Evolutionary conservation across 2,329 filamentous ascomycete species (phyloP).

Genomic region (Coniella lustricola): DNA sequence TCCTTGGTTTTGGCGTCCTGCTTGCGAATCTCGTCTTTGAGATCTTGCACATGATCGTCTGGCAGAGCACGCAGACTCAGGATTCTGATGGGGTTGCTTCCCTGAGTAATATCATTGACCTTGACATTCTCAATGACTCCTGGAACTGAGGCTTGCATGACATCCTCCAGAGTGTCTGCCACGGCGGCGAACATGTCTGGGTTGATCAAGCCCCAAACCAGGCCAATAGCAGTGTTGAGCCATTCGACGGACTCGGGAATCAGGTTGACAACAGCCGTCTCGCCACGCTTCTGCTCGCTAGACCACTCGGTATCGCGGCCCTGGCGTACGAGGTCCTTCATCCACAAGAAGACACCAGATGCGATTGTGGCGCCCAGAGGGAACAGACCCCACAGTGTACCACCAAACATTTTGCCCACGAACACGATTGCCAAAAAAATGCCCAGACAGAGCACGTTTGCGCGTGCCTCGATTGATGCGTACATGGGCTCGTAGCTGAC

Average conservation of each 20-base stretch:
- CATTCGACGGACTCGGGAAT: constrained; percentile 91
- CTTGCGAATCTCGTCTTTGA: constrained; percentile 74
- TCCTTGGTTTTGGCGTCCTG: constrained; percentile 77
- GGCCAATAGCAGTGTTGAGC: constrained; percentile 83
- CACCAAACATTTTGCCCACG: constrained; percentile 73
- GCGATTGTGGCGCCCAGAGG: constrained; percentile 65
- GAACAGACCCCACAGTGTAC: constrained; percentile 66
- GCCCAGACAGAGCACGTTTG: constrained; percentile 60
- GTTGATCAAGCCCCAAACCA: constrained; percentile 88
- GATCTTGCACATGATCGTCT: constrained; percentile 70
- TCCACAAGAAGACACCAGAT: constrained; percentile 81
- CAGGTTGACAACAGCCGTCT: constrained; percentile 79
- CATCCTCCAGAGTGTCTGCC: constrained; percentile 45
- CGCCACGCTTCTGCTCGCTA: constrained; percentile 75
- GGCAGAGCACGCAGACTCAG: constrained; percentile 81
- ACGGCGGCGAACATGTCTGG: constrained; percentile 80
- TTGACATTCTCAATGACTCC: constrained; percentile 89
- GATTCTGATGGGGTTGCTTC: constrained; percentile 81
- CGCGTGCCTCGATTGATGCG: constrained; percentile 64
- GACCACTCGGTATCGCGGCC: constrained; percentile 83
- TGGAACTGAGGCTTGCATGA: constrained; percentile 94
- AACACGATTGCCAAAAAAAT: constrained; percentile 70
- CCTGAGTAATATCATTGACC: constrained; percentile 91
- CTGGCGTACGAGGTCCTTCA: constrained; percentile 76
- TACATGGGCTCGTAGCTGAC: constrained; percentile 90